Evolutionary conservation across 345 rosid species (phyloP).

Genomic region (Acer negundo): DNA sequence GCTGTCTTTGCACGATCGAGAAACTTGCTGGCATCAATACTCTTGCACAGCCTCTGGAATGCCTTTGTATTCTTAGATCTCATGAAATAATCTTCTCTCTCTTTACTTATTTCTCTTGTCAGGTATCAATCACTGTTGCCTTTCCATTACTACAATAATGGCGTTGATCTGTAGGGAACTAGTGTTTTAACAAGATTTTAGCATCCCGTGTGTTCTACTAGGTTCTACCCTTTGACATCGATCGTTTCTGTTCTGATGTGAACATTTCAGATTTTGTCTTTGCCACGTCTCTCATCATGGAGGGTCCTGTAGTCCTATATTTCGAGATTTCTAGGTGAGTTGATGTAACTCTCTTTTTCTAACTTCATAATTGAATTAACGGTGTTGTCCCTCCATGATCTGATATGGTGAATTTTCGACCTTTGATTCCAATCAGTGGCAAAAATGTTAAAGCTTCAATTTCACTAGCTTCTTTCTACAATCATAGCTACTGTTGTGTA

Average conservation of each 20-base stretch:
- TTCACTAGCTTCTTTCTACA: not conserved
- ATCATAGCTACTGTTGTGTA: not conserved
- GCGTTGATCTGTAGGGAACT: conserved; percentile 1
- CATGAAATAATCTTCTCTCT: conserved; percentile 38
- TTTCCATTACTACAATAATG: not conserved
- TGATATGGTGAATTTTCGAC: not conserved
- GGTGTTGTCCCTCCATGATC: not conserved
- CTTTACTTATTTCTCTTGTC: conserved; percentile 19
- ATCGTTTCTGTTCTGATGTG: not conserved
- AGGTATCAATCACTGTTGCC: not conserved
- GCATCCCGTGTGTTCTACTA: not conserved
- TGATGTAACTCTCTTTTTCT: not conserved
- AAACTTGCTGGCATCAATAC: conserved; percentile 49
- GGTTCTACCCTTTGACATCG: too few relatives aligned
- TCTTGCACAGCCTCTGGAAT: conserved; percentile 57
- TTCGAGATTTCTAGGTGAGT: conserved; percentile 1
- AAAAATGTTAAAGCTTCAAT: not conserved
- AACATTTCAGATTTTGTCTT: not conserved
- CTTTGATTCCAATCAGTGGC: not conserved
- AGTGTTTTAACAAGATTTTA: conserved; percentile 4
- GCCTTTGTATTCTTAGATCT: conserved; percentile 55
- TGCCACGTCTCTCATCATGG: not conserved
- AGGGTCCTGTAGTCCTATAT: not conserved
- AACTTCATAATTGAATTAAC: not conserved
- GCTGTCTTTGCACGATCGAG: conserved; percentile 46